Conservation (phyloP, 108 stramenopile species). For the Chaetoceros tenuissimus region DNA sequence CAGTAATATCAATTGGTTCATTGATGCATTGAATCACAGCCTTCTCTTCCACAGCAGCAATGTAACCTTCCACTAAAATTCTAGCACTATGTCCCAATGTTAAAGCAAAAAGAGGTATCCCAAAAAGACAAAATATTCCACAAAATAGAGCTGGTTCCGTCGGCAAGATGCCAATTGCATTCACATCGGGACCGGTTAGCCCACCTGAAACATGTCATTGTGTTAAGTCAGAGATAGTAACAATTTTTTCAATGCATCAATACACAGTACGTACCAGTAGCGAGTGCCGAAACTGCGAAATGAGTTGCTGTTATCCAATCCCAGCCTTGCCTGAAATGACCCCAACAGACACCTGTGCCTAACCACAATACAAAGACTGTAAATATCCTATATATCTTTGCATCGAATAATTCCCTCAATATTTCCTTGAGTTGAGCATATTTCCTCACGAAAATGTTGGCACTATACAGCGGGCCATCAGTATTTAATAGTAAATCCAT, state of each 20-base stretch:
- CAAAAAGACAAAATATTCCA: constrained; percentile 55
- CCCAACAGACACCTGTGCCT: constrained; percentile 36
- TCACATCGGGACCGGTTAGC: constrained; percentile 49
- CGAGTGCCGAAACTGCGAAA: constrained; percentile 60
- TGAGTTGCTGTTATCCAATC: constrained; percentile 58
- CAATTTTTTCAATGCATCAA: too few relatives aligned
- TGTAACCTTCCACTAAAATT: constrained; percentile 39
- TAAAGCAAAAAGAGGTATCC: constrained; percentile 57
- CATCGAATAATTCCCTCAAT: constrained; percentile 1
- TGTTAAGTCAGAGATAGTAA: too few relatives aligned
- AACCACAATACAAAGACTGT: constrained; percentile 39
- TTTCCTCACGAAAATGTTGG: not conserved
- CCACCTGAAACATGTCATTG: too few relatives aligned
- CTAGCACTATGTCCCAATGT: constrained; percentile 52
- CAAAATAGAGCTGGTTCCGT: constrained; percentile 46
- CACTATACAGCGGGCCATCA: constrained; percentile 1
- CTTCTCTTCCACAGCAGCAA: constrained; percentile 36
- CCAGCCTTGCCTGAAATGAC: constrained; percentile 41
- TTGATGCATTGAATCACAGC: constrained; percentile 17
- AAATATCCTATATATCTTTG: constrained; percentile 33
- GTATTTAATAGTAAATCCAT: constrained; percentile 4
- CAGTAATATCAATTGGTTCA: constrained; percentile 34
- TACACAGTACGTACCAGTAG: too few relatives aligned
- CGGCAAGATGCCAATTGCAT: constrained; percentile 42
- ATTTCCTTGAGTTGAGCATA: not conserved